Base-by-base conservation (phyloP, 73 alveolate genomes). In the Paramecium sonneborni region DNA sequence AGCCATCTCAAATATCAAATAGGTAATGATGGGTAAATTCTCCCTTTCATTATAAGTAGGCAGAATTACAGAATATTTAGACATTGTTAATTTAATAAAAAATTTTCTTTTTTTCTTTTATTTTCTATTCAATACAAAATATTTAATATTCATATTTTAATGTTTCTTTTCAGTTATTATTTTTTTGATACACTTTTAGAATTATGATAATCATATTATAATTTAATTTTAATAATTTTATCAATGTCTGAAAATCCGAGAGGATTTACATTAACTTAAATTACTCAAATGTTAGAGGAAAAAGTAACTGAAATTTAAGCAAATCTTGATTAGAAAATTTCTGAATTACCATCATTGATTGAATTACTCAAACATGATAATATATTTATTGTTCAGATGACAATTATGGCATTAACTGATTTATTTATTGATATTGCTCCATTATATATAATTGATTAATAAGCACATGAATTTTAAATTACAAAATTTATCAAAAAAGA, bases 11-110 rank as follows among this genome's bases (percentile, higher is more conserved):
- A 97, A 86, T 21, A 97, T 85, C 57, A 96, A 96, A 94, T 96
- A 96, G 30, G 93, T 93, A 48, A 97, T 96, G 41, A 98, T 93
- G 0, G 99, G 99, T 18, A 98, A 92, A 95, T 98, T 98, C 57
- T 98, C 99, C 43, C 99, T 93, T 88, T 98, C 99, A 62, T 98
- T 95, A 92, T 98, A 98, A 43, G 99, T 98, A 14, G 99, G 99
- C 85, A 98, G 93, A 62, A 98, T 85, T 48, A 98, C 96, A n/a
- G 99, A 97, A 95, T 97, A 97, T 94, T 96, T 95, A 6, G 32
- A 20, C 86, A 72, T 72, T 28, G 35, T 35, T 72, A 72, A 72
- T 72, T 34, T 72, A n/a, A 72, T 26, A 3, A 62, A 58, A 58
- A 26, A 18, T n/a, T 18, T 15, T 20, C 18, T 52, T 52, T 1